Percentiles rank a stretch among this genome's conserved stretches.
Evolutionary conservation across 148 eudicot genomes (phyloP).

Genomic region (Fallopia convolvulus): DNA sequence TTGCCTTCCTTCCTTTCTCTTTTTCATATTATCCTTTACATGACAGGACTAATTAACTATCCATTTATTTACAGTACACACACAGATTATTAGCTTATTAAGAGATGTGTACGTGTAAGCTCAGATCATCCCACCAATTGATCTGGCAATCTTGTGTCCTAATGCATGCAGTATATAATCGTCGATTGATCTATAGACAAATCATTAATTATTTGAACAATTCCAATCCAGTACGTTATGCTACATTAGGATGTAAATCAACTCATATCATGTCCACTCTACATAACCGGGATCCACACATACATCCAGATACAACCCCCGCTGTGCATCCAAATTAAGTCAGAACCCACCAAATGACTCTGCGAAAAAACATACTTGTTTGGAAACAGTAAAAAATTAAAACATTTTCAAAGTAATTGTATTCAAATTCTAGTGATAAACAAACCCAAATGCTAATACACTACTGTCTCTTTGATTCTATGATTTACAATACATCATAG

Average conservation of each 20-base stretch:
- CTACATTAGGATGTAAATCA: not conserved
- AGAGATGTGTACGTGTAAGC: no score
- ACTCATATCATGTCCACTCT: no score
- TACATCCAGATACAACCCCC: not conserved
- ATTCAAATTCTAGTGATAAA: no score
- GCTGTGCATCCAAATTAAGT: not conserved
- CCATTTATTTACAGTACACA: not conserved
- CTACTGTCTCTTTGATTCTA: no score
- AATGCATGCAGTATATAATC: not conserved
- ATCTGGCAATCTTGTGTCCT: no score
- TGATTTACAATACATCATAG: no score
- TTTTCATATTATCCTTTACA: no score
- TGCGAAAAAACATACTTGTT: not conserved
- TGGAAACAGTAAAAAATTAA: no score
- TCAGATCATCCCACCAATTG: no score
- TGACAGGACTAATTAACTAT: no score
- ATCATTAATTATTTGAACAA: not conserved
- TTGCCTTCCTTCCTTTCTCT: slow-evolving; percentile 12
- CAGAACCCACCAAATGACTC: not conserved
- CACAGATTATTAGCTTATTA: no score
- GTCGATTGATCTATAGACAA: not conserved
- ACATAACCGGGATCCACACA: not conserved
- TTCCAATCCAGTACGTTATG: not conserved
- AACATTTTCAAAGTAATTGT: not conserved
- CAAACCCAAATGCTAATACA: no score